Evolutionary conservation across 73 alveolate genomes (phyloP).

Genomic region (Stentor coeruleus): DNA sequence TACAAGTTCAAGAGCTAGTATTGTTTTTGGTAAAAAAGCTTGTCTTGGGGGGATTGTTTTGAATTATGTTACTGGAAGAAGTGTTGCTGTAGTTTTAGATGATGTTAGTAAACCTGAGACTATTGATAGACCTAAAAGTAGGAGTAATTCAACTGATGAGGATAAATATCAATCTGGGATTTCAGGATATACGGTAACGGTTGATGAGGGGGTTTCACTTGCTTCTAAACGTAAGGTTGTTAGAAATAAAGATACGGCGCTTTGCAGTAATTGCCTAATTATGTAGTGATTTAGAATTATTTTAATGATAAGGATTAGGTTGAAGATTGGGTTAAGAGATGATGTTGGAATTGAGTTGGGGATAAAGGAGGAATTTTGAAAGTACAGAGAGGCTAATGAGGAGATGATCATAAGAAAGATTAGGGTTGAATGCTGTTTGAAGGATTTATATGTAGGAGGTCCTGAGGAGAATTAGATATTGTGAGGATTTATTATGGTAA

Average conservation of each 20-base stretch:
- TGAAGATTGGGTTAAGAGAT: background rate
- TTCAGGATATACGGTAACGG: background rate
- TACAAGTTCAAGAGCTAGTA: background rate
- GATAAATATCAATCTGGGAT: background rate
- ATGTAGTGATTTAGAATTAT: background rate
- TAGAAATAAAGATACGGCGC: background rate
- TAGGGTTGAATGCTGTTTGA: no score
- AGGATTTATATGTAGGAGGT: no score
- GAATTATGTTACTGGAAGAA: background rate
- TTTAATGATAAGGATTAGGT: background rate
- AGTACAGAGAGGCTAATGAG: no score
- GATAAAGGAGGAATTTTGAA: no score
- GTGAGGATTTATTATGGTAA: no score
- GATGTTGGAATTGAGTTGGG: no score
- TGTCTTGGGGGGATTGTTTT: background rate
- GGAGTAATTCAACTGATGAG: background rate
- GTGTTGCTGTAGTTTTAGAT: constrained; percentile 12
- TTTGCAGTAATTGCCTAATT: background rate
- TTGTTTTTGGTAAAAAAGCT: background rate
- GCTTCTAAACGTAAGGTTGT: background rate
- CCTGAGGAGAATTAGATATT: no score
- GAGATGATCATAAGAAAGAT: no score
- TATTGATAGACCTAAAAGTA: background rate
- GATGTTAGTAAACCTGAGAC: background rate
- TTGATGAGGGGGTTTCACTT: background rate